Conservation (phyloP, 306 rosid genomes). For the Hylodesmum podocarpum region DNA sequence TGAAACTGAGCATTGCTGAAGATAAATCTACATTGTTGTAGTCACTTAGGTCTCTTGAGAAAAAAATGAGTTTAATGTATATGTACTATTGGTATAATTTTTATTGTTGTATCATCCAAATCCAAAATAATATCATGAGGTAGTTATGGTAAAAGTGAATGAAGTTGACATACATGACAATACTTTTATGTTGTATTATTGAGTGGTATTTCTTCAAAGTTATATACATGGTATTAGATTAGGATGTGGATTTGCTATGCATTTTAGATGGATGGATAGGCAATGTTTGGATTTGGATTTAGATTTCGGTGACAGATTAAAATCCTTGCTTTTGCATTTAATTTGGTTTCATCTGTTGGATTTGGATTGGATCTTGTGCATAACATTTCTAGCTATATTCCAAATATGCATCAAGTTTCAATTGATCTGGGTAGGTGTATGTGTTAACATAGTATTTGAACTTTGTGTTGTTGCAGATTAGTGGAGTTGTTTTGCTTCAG, state of each 20-base stretch:
- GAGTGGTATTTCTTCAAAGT: neutral
- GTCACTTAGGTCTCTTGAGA: neutral
- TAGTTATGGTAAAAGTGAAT: neutral
- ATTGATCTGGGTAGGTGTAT: neutral
- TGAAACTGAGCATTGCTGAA: neutral
- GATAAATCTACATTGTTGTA: neutral
- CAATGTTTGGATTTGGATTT: too few species aligned
- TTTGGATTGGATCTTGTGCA: too few species aligned
- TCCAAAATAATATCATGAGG: too few species aligned
- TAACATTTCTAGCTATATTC: too few species aligned
- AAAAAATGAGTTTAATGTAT: too few species aligned
- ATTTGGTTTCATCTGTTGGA: too few species aligned
- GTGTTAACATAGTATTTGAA: slow-evolving; percentile 25
- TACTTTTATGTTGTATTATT: neutral
- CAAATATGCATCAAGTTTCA: too few species aligned
- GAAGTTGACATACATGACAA: neutral
- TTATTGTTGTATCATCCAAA: too few species aligned
- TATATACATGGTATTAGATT: neutral
- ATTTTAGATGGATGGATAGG: neutral
- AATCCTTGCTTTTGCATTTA: too few species aligned
- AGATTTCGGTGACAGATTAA: too few species aligned
- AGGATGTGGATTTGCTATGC: slow-evolving; percentile 16
- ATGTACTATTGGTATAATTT: neutral
- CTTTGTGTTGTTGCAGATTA: slow-evolving; percentile 56
- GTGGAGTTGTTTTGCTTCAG: slow-evolving; percentile 73